Conservation (phyloP, 495 filamentous ascomycete genomes). For the Penicillium turbatum region DNA sequence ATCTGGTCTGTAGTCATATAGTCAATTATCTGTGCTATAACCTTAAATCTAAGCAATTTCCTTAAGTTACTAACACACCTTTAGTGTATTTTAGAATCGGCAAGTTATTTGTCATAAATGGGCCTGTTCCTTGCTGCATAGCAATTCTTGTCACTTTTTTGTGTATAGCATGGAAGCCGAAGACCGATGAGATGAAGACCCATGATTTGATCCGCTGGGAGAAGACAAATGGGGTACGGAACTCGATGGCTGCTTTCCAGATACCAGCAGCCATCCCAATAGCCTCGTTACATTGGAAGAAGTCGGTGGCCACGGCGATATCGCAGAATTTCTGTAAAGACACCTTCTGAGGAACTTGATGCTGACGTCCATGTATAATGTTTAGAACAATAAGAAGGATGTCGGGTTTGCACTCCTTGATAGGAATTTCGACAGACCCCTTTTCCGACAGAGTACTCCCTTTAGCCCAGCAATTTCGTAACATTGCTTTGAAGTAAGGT, state of each 20-base stretch:
- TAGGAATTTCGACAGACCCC: background rate
- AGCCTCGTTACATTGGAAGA: background rate
- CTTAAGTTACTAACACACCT: background rate
- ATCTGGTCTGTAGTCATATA: background rate
- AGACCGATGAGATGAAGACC: background rate
- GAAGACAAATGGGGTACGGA: no score
- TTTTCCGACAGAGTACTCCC: background rate
- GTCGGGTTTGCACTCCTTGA: background rate
- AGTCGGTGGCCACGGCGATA: background rate
- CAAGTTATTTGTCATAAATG: background rate
- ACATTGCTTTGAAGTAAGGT: background rate
- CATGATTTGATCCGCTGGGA: background rate
- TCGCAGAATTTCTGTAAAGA: background rate
- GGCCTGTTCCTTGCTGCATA: background rate
- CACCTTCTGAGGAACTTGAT: background rate
- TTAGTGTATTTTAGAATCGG: background rate
- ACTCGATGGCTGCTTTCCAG: background rate
- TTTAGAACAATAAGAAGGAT: background rate
- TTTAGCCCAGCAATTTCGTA: background rate
- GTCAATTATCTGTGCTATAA: background rate
- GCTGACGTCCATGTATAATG: background rate
- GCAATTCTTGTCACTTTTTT: background rate
- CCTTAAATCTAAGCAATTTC: background rate
- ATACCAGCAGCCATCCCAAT: background rate
- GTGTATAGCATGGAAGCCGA: background rate